These are phyloP conservation scores for Excoecaria cochinchinensis DNA, from an alignment of 345 rosid genomes.

Conservation along the genomic window DNA sequence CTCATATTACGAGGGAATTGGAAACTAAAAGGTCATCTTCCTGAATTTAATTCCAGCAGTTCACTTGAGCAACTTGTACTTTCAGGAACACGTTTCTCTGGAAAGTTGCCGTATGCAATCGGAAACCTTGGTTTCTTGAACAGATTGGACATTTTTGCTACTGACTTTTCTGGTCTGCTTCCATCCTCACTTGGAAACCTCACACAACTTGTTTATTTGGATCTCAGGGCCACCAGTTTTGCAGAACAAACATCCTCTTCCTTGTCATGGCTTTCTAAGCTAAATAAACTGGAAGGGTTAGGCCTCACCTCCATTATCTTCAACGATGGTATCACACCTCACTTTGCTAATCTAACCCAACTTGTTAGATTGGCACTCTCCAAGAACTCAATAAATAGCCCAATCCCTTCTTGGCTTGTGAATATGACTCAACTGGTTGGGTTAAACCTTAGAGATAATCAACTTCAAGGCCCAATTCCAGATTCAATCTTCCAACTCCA, in stretches of 20 bases:
- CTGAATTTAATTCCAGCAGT: too few species aligned
- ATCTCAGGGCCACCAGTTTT: background rate
- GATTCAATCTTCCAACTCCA: background rate
- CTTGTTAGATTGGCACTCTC: background rate
- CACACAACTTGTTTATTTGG: background rate
- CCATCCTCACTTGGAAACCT: slow-evolving; percentile 4
- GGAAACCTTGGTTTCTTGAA: too few species aligned
- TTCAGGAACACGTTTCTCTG: background rate
- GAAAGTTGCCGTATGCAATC: too few species aligned
- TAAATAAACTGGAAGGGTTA: background rate
- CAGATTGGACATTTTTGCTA: too few species aligned
- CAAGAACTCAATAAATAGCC: background rate
- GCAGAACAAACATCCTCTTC: background rate
- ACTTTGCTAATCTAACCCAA: background rate
- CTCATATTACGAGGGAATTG: too few species aligned
- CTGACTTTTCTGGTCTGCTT: slow-evolving; percentile 5
- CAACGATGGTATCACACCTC: background rate
- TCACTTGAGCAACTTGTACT: too few species aligned
- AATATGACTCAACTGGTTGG: too few species aligned
- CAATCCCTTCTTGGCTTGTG: too few species aligned
- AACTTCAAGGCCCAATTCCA: background rate
- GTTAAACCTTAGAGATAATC: too few species aligned
- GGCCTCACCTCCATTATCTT: background rate
- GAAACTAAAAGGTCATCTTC: too few species aligned
- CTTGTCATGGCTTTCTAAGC: background rate